Evolutionary conservation across 371 early-diverging fungal genomes (phyloP).

Genomic region (Apophysomyces sp.): DNA sequence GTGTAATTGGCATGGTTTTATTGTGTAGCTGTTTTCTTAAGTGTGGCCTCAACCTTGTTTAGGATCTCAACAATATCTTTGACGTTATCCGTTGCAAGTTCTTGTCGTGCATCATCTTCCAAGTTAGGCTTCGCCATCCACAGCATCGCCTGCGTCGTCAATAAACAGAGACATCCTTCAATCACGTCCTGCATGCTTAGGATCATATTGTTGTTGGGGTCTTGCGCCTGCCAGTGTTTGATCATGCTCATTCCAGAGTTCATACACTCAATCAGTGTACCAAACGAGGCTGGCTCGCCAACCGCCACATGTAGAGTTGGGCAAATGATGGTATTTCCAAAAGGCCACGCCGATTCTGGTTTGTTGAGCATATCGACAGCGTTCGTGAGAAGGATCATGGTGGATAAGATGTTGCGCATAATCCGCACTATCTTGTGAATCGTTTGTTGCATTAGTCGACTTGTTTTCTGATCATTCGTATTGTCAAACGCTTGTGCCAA

Average conservation of each 20-base stretch:
- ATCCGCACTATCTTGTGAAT: slow-evolving; percentile 14
- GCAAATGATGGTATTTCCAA: slow-evolving; percentile 32
- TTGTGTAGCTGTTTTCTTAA: slow-evolving; percentile 4
- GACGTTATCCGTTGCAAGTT: slow-evolving; percentile 27
- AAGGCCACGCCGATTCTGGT: slow-evolving; percentile 28
- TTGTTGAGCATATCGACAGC: slow-evolving; percentile 16
- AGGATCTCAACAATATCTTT: slow-evolving; percentile 24
- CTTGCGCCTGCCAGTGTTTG: slow-evolving; percentile 17
- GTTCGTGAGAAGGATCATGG: slow-evolving; percentile 23
- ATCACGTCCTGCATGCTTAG: slow-evolving; percentile 16
- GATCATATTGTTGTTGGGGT: not conserved
- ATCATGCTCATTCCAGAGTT: slow-evolving; percentile 18
- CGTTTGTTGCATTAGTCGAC: slow-evolving; percentile 14
- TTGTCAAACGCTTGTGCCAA: slow-evolving; percentile 21
- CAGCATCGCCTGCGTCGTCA: slow-evolving; percentile 29
- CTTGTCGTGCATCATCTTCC: slow-evolving; percentile 15
- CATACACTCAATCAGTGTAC: slow-evolving; percentile 34
- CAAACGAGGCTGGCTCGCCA: slow-evolving; percentile 25
- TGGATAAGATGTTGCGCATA: slow-evolving; percentile 15
- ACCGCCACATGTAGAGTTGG: slow-evolving; percentile 20
- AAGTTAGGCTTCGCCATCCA: slow-evolving; percentile 40
- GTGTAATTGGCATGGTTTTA: too few species aligned
- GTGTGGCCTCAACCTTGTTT: slow-evolving; percentile 7
- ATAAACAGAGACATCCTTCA: slow-evolving; percentile 24
- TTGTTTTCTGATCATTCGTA: slow-evolving; percentile 9